A percentile compares a stretch with the other conserved stretches of the same genome.
These are phyloP conservation scores for Leishmania gerbilli DNA, from an alignment of 208 protist genomes.

Conservation along the genomic window DNA sequence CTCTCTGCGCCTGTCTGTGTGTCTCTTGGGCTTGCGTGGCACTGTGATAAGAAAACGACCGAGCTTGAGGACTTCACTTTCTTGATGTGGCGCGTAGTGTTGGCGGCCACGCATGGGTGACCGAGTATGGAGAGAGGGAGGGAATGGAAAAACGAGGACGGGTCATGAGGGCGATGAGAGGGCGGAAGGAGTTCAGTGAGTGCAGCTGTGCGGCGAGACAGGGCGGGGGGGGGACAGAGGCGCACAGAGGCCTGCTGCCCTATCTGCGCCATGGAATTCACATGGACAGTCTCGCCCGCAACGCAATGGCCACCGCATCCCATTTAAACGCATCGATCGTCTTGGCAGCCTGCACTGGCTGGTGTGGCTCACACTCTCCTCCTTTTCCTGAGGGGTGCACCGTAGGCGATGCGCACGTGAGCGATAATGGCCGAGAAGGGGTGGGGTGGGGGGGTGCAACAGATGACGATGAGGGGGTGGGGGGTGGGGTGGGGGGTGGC, in stretches of 20 bases:
- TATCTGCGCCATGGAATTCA: not conserved
- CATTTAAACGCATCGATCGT: too few species aligned
- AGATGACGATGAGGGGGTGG: not conserved
- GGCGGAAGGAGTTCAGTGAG: not conserved
- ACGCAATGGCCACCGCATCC: not conserved
- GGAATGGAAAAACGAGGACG: not conserved
- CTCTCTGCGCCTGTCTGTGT: not conserved
- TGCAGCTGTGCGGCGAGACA: too few species aligned
- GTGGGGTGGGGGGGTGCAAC: not conserved
- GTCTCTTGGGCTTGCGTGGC: too few species aligned
- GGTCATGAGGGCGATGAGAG: not conserved
- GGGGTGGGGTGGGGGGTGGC: too few species aligned
- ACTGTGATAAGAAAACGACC: not conserved
- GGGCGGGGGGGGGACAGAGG: not conserved
- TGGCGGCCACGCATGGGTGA: not conserved
- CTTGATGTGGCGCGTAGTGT: not conserved
- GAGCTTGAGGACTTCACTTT: not conserved
- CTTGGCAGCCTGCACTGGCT: not conserved
- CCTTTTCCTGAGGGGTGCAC: not conserved
- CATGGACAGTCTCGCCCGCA: constrained; percentile 1
- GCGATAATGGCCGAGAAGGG: not conserved
- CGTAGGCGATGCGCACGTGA: not conserved
- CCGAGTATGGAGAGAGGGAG: not conserved
- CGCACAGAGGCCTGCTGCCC: not conserved
- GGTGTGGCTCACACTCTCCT: not conserved